Percentiles rank a stretch among this genome's conserved stretches.
Evolutionary conservation across 495 filamentous ascomycete genomes (phyloP).

Genomic region (Recurvomyces mirabilis): DNA sequence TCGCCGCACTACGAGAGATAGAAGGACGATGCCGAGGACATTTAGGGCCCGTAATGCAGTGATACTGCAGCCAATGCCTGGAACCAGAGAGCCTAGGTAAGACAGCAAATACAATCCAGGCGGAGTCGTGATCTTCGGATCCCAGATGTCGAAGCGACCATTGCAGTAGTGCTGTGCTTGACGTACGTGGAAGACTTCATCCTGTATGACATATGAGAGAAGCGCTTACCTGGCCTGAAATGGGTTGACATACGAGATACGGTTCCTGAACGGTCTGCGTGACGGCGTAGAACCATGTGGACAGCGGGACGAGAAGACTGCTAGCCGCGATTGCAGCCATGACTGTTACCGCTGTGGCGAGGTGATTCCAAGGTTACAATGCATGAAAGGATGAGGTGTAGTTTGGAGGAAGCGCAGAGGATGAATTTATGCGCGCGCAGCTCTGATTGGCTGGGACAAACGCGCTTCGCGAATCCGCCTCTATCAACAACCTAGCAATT

Average conservation of each 20-base stretch:
- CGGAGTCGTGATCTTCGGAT: slow-evolving; percentile 93
- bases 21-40: slow-evolving; percentile 34
- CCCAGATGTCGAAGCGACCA: slow-evolving; percentile 67
- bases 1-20: slow-evolving; percentile 23
- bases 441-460: not conserved
- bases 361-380: too few relatives aligned
- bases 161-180: slow-evolving; percentile 82
- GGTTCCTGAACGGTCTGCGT: slow-evolving; percentile 54
- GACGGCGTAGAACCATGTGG: slow-evolving; percentile 23
- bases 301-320: slow-evolving; percentile 7
- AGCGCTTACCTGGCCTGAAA: slow-evolving; percentile 1
- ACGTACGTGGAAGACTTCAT: slow-evolving; percentile 90
- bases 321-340: not conserved
- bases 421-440: not conserved
- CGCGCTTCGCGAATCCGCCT: too few relatives aligned
- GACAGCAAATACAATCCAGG: slow-evolving; percentile 69
- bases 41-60: slow-evolving; percentile 42
- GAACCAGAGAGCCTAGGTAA: slow-evolving; percentile 23
- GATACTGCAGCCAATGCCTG: slow-evolving; percentile 34
- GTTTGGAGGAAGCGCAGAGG: not conserved
- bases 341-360: too few relatives aligned
- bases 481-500: too few relatives aligned
- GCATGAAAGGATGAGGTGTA: not conserved
- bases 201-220: slow-evolving; percentile 37
- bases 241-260: slow-evolving; percentile 56